phyloP scores from a whole-genome alignment of 2,329 filamentous ascomycete genomes.

The Penicillium sp. region DNA sequence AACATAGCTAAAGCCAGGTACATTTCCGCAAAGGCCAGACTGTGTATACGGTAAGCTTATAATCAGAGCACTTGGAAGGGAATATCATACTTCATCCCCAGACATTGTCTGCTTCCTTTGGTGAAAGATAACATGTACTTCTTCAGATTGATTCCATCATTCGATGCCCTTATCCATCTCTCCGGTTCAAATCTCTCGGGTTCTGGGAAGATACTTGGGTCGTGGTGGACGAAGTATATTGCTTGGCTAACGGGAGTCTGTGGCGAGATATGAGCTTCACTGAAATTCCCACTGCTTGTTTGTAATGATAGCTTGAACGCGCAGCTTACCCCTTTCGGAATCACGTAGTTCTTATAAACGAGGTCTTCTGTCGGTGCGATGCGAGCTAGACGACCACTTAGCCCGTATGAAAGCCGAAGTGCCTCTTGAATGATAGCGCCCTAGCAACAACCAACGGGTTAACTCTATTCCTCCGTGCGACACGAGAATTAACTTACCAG shows the following conservation, averaged over 20 bases:
- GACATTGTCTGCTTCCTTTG: constrained; percentile 8
- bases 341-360: constrained; percentile 3
- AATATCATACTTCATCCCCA: constrained; percentile 17
- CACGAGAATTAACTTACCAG: constrained; percentile 4
- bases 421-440: constrained; percentile 20
- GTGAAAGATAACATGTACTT: constrained; percentile 8
- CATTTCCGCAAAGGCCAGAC: constrained; percentile 4
- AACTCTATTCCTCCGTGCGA: neutral
- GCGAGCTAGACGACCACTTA: constrained; percentile 4
- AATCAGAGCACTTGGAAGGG: no score
- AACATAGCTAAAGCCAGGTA: constrained; percentile 2
- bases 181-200: constrained; percentile 11
- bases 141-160: neutral
- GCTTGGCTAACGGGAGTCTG: constrained; percentile 11
- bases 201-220: constrained; percentile 9
- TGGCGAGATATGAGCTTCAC: neutral
- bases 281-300: neutral
- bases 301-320: neutral
- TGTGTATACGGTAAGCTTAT: neutral
- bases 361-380: constrained; percentile 3
- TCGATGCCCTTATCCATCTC: constrained; percentile 5
- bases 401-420: constrained; percentile 10
- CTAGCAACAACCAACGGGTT: neutral
- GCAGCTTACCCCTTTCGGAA: constrained; percentile 8
- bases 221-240: constrained; percentile 5